A percentile compares a stretch with the other conserved stretches of the same genome.
phyloP scores from a whole-genome alignment of 192 early-diverging fungal species.

The Irineochytrium annulatum region DNA sequence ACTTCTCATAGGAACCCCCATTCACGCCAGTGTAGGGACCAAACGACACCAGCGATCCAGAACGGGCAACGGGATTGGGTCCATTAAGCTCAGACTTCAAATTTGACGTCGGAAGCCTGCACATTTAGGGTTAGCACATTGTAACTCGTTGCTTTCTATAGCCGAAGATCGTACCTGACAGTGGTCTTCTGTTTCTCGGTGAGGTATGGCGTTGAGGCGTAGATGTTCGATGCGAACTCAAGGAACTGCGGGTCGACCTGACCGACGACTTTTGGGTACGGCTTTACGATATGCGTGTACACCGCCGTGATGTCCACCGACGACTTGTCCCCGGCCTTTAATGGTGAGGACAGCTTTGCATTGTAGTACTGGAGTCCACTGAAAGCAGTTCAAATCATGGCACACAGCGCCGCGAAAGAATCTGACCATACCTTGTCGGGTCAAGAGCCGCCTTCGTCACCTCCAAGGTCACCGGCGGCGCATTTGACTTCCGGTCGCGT shows the following conservation, averaged over 20 bases:
- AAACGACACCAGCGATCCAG: slow-evolving; percentile 62
- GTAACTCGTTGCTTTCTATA: slow-evolving; percentile 1
- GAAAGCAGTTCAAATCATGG: neutral
- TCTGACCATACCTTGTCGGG: too few species aligned
- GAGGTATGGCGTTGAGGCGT: slow-evolving; percentile 63
- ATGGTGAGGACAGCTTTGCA: slow-evolving; percentile 22
- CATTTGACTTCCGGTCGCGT: slow-evolving; percentile 19
- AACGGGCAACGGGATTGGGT: slow-evolving; percentile 30
- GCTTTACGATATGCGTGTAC: slow-evolving; percentile 31
- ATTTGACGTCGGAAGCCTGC: slow-evolving; percentile 26
- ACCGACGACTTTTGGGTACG: slow-evolving; percentile 39
- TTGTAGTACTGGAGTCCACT: too few species aligned
- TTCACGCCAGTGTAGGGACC: slow-evolving; percentile 62
- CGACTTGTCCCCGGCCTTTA: slow-evolving; percentile 30
- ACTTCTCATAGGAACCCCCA: slow-evolving; percentile 30
- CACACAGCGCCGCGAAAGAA: neutral
- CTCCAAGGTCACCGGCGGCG: slow-evolving; percentile 6
- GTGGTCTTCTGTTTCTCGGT: slow-evolving; percentile 72
- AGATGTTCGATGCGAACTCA: slow-evolving; percentile 55
- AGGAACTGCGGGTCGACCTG: slow-evolving; percentile 70
- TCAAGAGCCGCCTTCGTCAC: too few species aligned
- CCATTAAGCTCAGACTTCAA: slow-evolving; percentile 24
- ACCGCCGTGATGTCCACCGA: slow-evolving; percentile 25
- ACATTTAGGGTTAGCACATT: neutral
- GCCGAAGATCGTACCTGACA: slow-evolving; percentile 62